Percentiles rank a stretch among this genome's conserved stretches.
phyloP scores from a whole-genome alignment of 768 basidiomycete genomes.

The Candolleomyces efflorescens region DNA sequence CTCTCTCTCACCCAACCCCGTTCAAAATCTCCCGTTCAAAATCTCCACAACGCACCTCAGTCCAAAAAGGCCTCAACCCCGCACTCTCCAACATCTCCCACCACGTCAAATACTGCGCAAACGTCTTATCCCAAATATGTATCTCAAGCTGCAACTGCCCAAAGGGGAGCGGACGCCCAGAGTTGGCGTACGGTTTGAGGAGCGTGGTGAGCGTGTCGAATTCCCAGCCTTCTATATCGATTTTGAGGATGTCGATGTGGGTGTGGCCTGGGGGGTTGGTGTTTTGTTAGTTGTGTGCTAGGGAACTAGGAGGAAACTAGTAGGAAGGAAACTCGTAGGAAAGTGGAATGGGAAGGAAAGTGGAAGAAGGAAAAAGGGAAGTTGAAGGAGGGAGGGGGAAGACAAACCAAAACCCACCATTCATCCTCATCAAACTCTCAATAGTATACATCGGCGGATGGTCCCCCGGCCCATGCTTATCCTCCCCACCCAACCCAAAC shows the following conservation, averaged over 20 bases:
- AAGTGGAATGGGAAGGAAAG: too few relatives aligned
- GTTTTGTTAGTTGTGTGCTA: neutral
- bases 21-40: too few relatives aligned
- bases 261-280: constrained; percentile 40
- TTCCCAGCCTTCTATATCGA: constrained; percentile 70
- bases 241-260: constrained; percentile 68
- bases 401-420: constrained; percentile 44
- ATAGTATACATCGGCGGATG: constrained; percentile 57
- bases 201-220: constrained; percentile 53
- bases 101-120: constrained; percentile 57
- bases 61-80: constrained; percentile 71
- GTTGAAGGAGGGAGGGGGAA: too few relatives aligned
- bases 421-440: constrained; percentile 56
- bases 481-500: constrained; percentile 37
- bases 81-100: constrained; percentile 67
- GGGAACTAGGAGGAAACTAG: too few relatives aligned
- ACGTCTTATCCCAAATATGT: constrained; percentile 47
- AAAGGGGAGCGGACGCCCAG: constrained; percentile 53
- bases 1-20: too few relatives aligned
- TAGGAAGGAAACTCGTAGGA: too few relatives aligned
- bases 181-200: constrained; percentile 43
- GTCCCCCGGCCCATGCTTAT: constrained; percentile 43
- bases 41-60: constrained; percentile 35
- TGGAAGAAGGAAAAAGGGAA: too few relatives aligned
- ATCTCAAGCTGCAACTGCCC: constrained; percentile 71